A percentile compares a stretch with the other conserved stretches of the same genome.
These are phyloP conservation scores for Dothideomycetes sp. DNA, from an alignment of 2,329 filamentous ascomycete genomes.

Conservation along the genomic window DNA sequence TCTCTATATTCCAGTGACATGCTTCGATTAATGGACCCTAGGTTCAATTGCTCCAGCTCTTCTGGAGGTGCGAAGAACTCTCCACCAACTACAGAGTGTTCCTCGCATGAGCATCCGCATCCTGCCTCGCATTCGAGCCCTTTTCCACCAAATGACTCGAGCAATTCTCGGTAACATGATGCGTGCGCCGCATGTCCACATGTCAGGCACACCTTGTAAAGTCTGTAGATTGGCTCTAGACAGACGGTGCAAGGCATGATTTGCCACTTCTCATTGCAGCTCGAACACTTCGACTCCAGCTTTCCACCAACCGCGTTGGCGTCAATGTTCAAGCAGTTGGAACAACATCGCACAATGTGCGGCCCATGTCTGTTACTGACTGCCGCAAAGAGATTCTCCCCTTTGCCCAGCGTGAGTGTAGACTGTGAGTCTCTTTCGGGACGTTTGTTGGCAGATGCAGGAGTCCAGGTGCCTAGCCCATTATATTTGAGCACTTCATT, in stretches of 20 bases:
- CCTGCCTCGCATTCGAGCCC: constrained; percentile 10
- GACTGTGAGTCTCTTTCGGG: constrained; percentile 6
- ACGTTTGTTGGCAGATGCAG: not conserved
- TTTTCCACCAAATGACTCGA: constrained; percentile 7
- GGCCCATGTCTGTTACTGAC: not conserved
- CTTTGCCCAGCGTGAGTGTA: constrained; percentile 7
- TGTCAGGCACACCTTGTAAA: constrained; percentile 11
- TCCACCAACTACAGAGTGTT: not conserved
- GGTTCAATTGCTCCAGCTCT: too few species aligned
- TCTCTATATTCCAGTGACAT: too few species aligned
- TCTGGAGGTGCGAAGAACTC: too few species aligned
- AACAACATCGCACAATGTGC: constrained; percentile 9
- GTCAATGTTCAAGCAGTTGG: constrained; percentile 6
- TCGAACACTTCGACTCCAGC: constrained; percentile 4
- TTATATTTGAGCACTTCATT: constrained; percentile 50
- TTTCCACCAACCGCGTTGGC: not conserved
- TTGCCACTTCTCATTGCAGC: constrained; percentile 2
- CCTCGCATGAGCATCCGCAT: constrained; percentile 9
- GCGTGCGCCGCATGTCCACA: constrained; percentile 11
- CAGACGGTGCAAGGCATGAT: constrained; percentile 10
- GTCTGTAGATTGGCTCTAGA: constrained; percentile 8
- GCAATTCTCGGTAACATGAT: constrained; percentile 6
- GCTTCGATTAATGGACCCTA: too few species aligned
- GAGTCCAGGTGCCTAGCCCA: constrained; percentile 25
- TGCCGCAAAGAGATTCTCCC: not conserved